Evolutionary conservation across 352 stramenopile genomes (phyloP).

Genomic region (Phytophthora colocasiae): DNA sequence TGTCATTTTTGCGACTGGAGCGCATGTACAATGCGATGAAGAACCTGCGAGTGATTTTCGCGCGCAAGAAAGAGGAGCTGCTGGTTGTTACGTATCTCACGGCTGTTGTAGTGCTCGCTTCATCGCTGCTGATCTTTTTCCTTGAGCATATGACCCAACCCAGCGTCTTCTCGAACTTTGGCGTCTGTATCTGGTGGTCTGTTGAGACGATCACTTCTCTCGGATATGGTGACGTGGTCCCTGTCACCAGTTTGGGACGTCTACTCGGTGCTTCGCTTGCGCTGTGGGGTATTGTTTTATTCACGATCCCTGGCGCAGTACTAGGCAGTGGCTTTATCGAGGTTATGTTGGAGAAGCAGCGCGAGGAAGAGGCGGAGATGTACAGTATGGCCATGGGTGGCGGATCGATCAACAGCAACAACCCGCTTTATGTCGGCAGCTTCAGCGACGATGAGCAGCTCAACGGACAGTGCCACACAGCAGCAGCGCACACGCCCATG

Average conservation of each 20-base stretch:
- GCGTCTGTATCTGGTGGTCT: constrained; percentile 62
- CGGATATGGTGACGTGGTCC: constrained; percentile 70
- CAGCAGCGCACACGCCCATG: constrained; percentile 11
- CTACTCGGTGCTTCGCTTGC: constrained; percentile 53
- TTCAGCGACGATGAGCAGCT: constrained; percentile 29
- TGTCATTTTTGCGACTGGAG: constrained; percentile 68
- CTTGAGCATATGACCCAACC: constrained; percentile 62
- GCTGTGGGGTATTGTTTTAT: constrained; percentile 67
- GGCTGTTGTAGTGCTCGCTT: constrained; percentile 57
- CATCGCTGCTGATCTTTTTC: constrained; percentile 74
- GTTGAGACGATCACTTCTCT: constrained; percentile 76
- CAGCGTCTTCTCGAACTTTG: constrained; percentile 55
- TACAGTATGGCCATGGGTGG: constrained; percentile 40
- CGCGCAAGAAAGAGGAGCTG: constrained; percentile 68
- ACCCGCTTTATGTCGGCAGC: constrained; percentile 30
- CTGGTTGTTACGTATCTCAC: constrained; percentile 69
- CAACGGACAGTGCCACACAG: neutral
- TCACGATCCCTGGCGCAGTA: constrained; percentile 67
- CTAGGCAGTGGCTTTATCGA: constrained; percentile 73
- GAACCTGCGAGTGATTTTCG: constrained; percentile 61
- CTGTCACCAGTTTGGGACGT: constrained; percentile 48
- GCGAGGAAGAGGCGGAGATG: constrained; percentile 45
- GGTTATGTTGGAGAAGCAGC: constrained; percentile 75
- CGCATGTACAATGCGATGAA: constrained; percentile 71
- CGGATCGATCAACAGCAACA: constrained; percentile 23